Base-by-base conservation (phyloP, 1,284 basidiomycete genomes). In the Fistulina hepatica region DNA sequence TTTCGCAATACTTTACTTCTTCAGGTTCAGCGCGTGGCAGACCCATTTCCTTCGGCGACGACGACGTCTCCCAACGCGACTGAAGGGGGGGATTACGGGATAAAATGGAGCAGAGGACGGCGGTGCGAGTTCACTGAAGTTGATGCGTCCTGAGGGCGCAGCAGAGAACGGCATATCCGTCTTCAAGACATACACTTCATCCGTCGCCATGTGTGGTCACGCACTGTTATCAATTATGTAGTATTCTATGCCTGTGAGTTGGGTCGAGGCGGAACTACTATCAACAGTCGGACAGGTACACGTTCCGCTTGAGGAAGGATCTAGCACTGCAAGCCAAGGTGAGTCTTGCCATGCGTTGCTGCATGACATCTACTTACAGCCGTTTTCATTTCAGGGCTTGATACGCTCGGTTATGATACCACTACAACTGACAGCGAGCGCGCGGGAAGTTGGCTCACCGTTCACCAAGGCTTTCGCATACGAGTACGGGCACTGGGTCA, bases 361-460 rank as follows among this genome's bases (percentile, higher is more conserved):
- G 65, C 47, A 61, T 25, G 13, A 16, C 28, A 4, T 11, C 9
- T 13, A 8, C 28, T 40, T 22, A 61, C 36, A 76, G 68, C 86
- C 88, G 3, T 91, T 89, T 60, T 66, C 79, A 17, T 85, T 92
- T 52, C 88, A 92, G 56, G 75, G 82, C 49, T 76, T 82, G 28
- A 80, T 93, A 62, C 75, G 76, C 13, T 81, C 83, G 3, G 69
- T 91, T 43, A 76, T 90, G 40, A 70, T 85, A 4, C 81, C 84
- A 2, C 66, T 92, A 26, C 71, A 75, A 33, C 61, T 89, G 42
- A 80, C 82, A 25, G 81, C 84, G 1, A 68, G 85, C 42, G 77
- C 81, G 20, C 70, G 81, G 12, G 69, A n/a, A n/a, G n/a, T n/a
- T n/a, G n/a, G n/a, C n/a, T n/a, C n/a, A n/a, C n/a, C n/a, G n/a